Base-by-base conservation (phyloP, 2,329 filamentous ascomycete species). In the Nannizzia gypsea region DNA sequence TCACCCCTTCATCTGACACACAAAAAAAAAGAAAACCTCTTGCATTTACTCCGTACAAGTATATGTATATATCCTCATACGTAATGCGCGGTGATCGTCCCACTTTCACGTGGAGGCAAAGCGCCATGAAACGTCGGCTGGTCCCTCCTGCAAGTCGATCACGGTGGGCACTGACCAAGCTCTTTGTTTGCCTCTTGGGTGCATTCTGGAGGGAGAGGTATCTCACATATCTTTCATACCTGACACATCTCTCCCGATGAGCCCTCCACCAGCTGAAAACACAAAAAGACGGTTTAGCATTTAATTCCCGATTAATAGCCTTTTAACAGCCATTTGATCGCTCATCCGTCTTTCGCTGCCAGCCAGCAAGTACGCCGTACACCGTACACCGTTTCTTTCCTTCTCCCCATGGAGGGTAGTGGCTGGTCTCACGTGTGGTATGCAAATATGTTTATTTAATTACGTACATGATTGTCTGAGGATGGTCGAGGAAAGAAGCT, bases 51-150 rank as follows among this genome's bases (percentile, higher is more conserved):
- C 6, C 31, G 11, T 34, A 34, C 31, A 34, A n/a, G n/a, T n/a
- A n/a, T n/a, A n/a, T n/a, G n/a, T 5, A 42, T 42, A 13, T 15
- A 42, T 13, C 13, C n/a, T n/a, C 13, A 34, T 20, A 34, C 48
- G 48, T 54, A 54, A 54, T 54, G 48, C 48, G 48, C 26, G 48
- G 48, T 34, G 48, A 54, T 54, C 54, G 24, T 38, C 34, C 54
- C 54, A 40, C 54, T 40, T 56, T 56, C 54, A 56, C 54, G 54
- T 56, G 54, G 54, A 42, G 34, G 31, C 22, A 24, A 38, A 56
- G 54, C 54, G 31, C 38, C 20, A 38, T 56, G 54, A 56, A 56
- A 56, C 54, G 36, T 24, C 34, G 52, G 52, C 34, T 55, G 44
- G 44, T 48, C 44, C 44, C 20, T 11, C 15, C 50, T 54, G 50